A percentile compares a stretch with the other conserved stretches of the same genome.
Conservation (phyloP, 1,284 basidiomycete species). For the Schizophyllum amplum region DNA sequence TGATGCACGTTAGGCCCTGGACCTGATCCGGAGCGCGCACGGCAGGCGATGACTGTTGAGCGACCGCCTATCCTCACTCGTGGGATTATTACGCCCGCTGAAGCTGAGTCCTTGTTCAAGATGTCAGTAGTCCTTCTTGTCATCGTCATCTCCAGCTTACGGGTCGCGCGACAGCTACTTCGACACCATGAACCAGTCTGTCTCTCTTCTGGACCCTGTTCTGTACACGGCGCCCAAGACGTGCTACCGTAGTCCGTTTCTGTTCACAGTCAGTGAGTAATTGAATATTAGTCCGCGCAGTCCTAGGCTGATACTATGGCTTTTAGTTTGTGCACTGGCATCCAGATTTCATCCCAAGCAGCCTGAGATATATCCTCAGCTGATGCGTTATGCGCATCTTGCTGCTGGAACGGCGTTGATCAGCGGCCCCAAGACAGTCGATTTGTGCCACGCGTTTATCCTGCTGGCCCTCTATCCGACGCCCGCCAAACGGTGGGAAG, state of each 20-base stretch:
- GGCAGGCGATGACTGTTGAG: conserved; percentile 28
- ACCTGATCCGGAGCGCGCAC: conserved; percentile 21
- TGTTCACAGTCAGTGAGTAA: conserved; percentile 75
- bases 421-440: conserved; percentile 66
- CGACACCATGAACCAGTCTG: conserved; percentile 65
- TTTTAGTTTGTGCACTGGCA: conserved; percentile 66
- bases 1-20: conserved; percentile 28
- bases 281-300: conserved; percentile 1
- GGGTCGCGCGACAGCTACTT: conserved; percentile 46
- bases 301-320: conserved; percentile 1
- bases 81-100: conserved; percentile 58
- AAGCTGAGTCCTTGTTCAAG: conserved; percentile 72
- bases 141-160: neutral
- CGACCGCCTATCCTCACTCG: conserved; percentile 64
- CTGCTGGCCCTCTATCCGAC: conserved; percentile 67
- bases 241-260: conserved; percentile 67
- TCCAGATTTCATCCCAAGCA: conserved; percentile 63
- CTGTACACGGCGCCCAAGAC: conserved; percentile 69
- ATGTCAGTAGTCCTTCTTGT: conserved; percentile 42
- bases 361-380: conserved; percentile 54
- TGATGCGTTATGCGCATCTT: conserved; percentile 65
- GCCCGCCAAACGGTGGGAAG: conserved; percentile 68
- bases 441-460: conserved; percentile 67
- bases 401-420: conserved; percentile 69
- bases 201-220: conserved; percentile 65